Evolutionary conservation across 345 rosid species (phyloP).

Genomic region (Eucalyptus paniculata): DNA sequence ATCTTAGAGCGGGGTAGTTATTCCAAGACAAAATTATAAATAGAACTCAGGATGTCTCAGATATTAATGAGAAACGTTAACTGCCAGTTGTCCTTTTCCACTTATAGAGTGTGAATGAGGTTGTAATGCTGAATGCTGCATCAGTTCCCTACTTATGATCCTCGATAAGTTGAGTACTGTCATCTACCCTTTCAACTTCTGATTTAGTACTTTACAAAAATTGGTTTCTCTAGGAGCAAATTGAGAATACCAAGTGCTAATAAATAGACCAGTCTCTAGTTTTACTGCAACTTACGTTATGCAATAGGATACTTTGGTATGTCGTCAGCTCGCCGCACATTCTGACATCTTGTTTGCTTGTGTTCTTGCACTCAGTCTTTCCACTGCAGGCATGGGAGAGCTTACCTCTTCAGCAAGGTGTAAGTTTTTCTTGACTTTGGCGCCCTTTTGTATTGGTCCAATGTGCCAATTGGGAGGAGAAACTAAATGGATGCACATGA

Average conservation of each 20-base stretch:
- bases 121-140: background rate
- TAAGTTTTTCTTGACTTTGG: constrained; percentile 51
- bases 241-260: background rate
- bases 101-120: background rate
- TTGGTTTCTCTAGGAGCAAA: background rate
- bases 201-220: background rate
- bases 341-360: constrained; percentile 19
- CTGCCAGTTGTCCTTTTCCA: background rate
- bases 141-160: background rate
- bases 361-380: constrained; percentile 59
- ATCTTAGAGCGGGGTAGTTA: background rate
- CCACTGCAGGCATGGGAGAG: constrained; percentile 87
- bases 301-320: background rate
- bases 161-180: background rate
- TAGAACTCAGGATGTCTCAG: background rate
- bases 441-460: background rate
- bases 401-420: constrained; percentile 96
- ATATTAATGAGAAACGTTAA: background rate
- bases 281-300: background rate
- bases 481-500: background rate
- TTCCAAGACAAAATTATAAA: background rate
- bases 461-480: background rate
- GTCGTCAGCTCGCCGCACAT: background rate
- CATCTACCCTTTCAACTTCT: background rate
- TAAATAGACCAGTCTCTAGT: background rate